Base-by-base conservation (phyloP, 2,329 filamentous ascomycete species). In the Clonostachys chloroleuca region DNA sequence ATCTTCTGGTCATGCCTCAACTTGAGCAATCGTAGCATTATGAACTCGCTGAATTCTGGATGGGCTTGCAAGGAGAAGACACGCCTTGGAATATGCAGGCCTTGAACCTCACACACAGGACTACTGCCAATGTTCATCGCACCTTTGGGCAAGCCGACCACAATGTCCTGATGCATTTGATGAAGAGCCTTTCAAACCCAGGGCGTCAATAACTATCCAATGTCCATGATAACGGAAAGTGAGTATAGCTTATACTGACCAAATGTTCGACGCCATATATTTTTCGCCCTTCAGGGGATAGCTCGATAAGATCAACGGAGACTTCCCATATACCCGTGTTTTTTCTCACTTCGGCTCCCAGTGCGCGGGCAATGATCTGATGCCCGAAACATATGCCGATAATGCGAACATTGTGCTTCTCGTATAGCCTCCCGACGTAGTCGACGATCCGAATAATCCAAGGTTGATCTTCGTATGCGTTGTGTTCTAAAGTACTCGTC, bases 321-420 rank as follows among this genome's bases (percentile, higher is more conserved):
- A 47, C 46, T 54, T 76, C 73, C 70, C 72, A 75, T 1, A 69
- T 69, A 17, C 59, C 62, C 3, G 67, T 60, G 34, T 61, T 69
- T 51, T 64, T 63, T 8, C 62, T 65, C 3, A 72, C 60, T 30
- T 59, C 57, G 6, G 66, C 63, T 40, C 62, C 66, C 33, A 71
- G 56, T 3, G 71, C 71, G 4, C 72, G 60, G 3, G 66, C 73
- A 33, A 75, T 53, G 33, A 76, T 73, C 55, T 76, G 72, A 44
- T 76, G 72, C 2, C 73, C 72, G 51, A 75, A 76, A 51, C 73
- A 76, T 35, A 75, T 62, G 2, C 73, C 73, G 12, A 75, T 60
- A 1, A 74, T 58, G 9, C 62, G 70, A 10, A 75, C 59, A 1
- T 73, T 59, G 6, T 61, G 65, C n/a, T 56, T 53, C 5, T 59